Conservation (phyloP, 345 rosid genomes). For the Conringia planisiliqua region DNA sequence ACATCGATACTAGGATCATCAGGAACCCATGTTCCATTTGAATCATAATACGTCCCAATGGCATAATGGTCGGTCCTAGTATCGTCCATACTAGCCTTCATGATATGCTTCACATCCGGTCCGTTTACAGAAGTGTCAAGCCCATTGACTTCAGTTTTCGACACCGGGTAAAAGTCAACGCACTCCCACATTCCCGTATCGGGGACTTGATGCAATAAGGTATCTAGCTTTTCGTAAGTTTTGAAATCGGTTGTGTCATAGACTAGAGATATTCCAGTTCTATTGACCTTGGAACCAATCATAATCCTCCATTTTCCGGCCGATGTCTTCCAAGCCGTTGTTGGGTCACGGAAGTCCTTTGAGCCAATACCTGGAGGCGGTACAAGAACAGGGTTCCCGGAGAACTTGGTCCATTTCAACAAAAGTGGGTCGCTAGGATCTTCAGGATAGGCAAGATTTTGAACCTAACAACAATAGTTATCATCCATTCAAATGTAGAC, state of each 20-base stretch:
- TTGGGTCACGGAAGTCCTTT: constrained; percentile 90
- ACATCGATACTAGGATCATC: constrained; percentile 24
- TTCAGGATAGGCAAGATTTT: constrained; percentile 87
- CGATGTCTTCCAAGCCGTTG: constrained; percentile 80
- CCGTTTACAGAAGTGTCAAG: constrained; percentile 31
- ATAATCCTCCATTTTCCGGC: constrained; percentile 77
- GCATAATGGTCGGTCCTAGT: constrained; percentile 32
- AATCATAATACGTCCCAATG: constrained; percentile 18
- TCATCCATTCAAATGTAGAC: background rate
- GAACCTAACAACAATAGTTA: constrained; percentile 33
- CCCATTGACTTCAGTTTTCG: constrained; percentile 5
- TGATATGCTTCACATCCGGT: constrained; percentile 20
- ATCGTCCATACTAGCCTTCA: constrained; percentile 36
- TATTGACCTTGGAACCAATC: constrained; percentile 65
- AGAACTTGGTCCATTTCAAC: constrained; percentile 60
- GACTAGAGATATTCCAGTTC: constrained; percentile 62
- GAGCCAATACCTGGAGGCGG: constrained; percentile 61
- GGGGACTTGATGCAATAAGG: constrained; percentile 55
- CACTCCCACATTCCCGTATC: constrained; percentile 91
- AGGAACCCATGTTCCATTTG: constrained; percentile 25
- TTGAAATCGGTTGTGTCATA: constrained; percentile 79
- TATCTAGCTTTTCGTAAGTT: constrained; percentile 33
- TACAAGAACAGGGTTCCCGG: constrained; percentile 67
- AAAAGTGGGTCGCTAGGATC: constrained; percentile 69
- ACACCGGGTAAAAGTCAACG: constrained; percentile 33